Percentiles rank a stretch among this genome's conserved stretches.
These are phyloP conservation scores for Erigeron philadelphicus DNA, from an alignment of 140 eudicot genomes.

Conservation along the genomic window DNA sequence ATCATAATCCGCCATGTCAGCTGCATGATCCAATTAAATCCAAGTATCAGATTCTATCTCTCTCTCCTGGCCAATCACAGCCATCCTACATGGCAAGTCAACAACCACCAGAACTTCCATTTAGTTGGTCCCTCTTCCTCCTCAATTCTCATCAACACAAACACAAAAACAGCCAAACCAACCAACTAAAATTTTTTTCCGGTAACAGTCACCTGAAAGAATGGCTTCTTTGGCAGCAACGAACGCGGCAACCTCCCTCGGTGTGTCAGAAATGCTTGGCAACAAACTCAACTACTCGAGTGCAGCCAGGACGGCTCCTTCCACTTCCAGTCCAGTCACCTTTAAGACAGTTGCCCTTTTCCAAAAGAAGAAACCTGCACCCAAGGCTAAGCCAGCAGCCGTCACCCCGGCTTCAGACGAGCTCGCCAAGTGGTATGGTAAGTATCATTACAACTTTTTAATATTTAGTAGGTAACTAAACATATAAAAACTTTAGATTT, in stretches of 20 bases:
- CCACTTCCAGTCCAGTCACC: conserved; percentile 37
- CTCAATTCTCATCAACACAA: conserved; percentile 21
- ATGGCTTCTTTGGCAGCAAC: conserved; percentile 85
- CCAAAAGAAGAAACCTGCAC: conserved; percentile 69
- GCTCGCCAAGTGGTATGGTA: conserved; percentile 99
- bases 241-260: conserved; percentile 49
- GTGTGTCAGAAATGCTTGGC: conserved; percentile 63
- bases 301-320: conserved; percentile 42
- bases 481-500: too few species aligned
- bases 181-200: background rate
- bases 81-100: conserved; percentile 55
- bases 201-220: background rate
- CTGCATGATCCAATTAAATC: conserved; percentile 38
- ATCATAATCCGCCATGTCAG: conserved; percentile 51
- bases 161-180: conserved; percentile 7
- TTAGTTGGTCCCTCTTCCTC: conserved; percentile 33
- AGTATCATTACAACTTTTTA: conserved; percentile 21
- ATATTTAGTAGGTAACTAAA: background rate
- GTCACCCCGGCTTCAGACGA: conserved; percentile 67
- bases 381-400: conserved; percentile 54
- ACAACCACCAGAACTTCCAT: conserved; percentile 64
- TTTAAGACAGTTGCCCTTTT: conserved; percentile 78
- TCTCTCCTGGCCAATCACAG: conserved; percentile 49
- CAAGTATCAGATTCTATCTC: conserved; percentile 44
- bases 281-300: conserved; percentile 44